A percentile compares a stretch with the other conserved stretches of the same genome.
These are phyloP conservation scores for Nematocida sp. DNA, from an alignment of 371 early-diverging fungal species.

Conservation along the genomic window DNA sequence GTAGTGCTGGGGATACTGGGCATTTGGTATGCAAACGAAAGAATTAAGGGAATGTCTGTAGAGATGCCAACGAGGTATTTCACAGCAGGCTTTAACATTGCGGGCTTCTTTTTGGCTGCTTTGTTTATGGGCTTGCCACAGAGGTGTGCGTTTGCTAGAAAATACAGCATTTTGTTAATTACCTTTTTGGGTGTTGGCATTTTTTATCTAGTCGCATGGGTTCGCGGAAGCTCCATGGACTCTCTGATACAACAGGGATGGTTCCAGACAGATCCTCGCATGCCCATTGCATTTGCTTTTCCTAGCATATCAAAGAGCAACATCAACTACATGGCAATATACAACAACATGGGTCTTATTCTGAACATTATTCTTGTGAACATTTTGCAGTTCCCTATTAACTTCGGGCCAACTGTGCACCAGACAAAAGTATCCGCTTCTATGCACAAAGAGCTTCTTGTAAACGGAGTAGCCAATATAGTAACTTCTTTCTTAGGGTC, in stretches of 20 bases:
- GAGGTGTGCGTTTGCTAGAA: background rate
- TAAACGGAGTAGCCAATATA: constrained; percentile 12
- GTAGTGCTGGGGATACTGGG: constrained; percentile 9
- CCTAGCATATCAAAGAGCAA: background rate
- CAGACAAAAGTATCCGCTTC: background rate
- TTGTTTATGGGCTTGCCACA: background rate
- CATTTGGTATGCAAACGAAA: constrained; percentile 32
- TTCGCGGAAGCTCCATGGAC: background rate
- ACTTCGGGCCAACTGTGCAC: constrained; percentile 3
- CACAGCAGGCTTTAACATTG: background rate
- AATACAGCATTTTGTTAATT: constrained; percentile 20
- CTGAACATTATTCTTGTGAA: constrained; percentile 5
- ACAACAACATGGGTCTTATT: background rate
- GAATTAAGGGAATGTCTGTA: background rate
- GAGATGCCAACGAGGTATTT: background rate
- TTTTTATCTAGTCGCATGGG: background rate
- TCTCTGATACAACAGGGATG: constrained; percentile 11
- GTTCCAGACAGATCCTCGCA: constrained; percentile 6
- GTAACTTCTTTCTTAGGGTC: constrained; percentile 1
- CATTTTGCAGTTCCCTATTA: constrained; percentile 34
- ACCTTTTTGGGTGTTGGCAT: background rate
- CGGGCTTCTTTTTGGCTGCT: background rate
- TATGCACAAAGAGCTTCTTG: constrained; percentile 18
- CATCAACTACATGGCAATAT: background rate
- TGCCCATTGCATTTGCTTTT: background rate